phyloP scores from a whole-genome alignment of 371 early-diverging fungal genomes.

The Mucor lusitanicus region DNA sequence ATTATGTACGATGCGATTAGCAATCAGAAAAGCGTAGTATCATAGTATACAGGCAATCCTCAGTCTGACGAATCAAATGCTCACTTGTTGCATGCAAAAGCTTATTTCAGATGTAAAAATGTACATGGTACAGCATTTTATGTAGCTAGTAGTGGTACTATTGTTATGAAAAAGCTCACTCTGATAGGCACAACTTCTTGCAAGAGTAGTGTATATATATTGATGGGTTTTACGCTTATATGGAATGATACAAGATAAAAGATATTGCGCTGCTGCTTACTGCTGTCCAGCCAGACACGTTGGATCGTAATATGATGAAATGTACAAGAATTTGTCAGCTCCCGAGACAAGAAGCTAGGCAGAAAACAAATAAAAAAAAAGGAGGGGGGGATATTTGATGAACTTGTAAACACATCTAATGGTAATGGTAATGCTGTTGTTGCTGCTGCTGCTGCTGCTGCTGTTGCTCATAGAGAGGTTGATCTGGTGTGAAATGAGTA shows the following conservation, averaged over 20 bases:
- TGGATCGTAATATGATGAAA: neutral
- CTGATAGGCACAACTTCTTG: neutral
- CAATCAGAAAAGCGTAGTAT: neutral
- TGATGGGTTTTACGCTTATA: neutral
- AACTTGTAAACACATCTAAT: neutral
- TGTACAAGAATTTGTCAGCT: neutral
- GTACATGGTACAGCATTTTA: too few relatives aligned
- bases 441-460: constrained; percentile 1
- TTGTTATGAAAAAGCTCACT: too few relatives aligned
- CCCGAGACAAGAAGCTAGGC: neutral
- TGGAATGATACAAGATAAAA: neutral
- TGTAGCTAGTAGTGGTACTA: too few relatives aligned
- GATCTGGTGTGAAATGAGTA: neutral
- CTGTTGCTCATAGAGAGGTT: neutral
- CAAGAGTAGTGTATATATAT: neutral
- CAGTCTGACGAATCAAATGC: neutral
- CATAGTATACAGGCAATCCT: neutral
- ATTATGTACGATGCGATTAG: neutral
- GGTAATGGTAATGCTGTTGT: neutral
- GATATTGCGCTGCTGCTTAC: neutral
- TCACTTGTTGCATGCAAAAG: neutral
- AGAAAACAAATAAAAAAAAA: neutral
- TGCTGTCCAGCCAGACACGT: neutral
- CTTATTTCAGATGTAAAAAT: too few relatives aligned
- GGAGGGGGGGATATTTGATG: neutral